Base-by-base conservation (phyloP, 305 asterid genomes). In the Ajuga reptans region DNA sequence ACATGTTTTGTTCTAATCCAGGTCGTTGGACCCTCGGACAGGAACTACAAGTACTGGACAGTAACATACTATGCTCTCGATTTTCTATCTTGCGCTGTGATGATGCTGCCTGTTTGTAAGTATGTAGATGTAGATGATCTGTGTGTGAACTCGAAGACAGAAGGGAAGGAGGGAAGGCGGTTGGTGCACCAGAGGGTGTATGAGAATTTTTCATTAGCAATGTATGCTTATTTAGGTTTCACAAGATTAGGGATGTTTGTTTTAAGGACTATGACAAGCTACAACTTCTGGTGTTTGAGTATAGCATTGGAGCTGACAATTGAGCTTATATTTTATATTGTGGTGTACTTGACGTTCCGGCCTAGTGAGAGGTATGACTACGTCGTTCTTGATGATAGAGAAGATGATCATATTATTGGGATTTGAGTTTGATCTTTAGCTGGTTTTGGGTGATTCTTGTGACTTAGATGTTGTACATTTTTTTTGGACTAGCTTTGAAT, bases 361-460 rank as follows among this genome's bases (percentile, higher is more conserved):
- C 86, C 86, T 52, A 73, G 62, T 49, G 80, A 77, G 68, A 73
- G 75, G 74, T 79, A 66, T 61, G 83, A 76, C 21, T 82, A 78
- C 60, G 68, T 69, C 11, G 77, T 68, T 72, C 59, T 64, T 72
- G 79, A 60, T 42, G 80, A 71, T 49, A 71, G 67, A 42, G 78
- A 64, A 8, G 85, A 77, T 14, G 78, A 76, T 17, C 17, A 9
- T 69, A 9, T 37, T 15, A 6, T 45, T 27, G 76, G 53, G 66
- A 58, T 55, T 64, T 64, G 76, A 73, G 33, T 63, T 61, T 55
- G 16, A 33, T 71, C 2, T 18, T 47, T 16, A 41, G 24, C 36
- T 6, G 5, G 27, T 29, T 3, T 56, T 55, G 62, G 56, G 10
- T 7, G 24, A 34, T 24, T 31, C 61, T 55, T 68, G 29, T 43